phyloP scores from a whole-genome alignment of 257 asterid genomes.

The Nicotiana attenuata region DNA sequence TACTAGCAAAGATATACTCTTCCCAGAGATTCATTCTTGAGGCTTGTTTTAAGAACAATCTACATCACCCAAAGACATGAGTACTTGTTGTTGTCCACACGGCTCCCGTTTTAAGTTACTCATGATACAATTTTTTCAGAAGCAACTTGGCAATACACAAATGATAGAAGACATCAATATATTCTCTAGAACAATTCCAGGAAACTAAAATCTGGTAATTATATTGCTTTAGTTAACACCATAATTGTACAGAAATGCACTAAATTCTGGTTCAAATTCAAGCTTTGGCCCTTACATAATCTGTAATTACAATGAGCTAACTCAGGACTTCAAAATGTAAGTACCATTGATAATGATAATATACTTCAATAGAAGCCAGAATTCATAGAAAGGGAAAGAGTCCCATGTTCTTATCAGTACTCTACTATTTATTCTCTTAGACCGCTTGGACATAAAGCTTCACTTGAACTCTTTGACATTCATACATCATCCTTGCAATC shows the following conservation, averaged over 20 bases:
- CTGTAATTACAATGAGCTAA: neutral
- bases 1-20: no score
- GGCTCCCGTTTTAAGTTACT: neutral
- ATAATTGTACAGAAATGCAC: neutral
- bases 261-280: neutral
- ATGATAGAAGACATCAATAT: neutral
- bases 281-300: neutral
- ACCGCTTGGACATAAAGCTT: conserved; percentile 29
- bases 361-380: neutral
- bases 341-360: neutral
- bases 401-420: conserved; percentile 20
- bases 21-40: no score
- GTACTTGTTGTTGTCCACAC: neutral
- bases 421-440: conserved; percentile 33
- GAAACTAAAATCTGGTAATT: neutral
- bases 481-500: conserved; percentile 63
- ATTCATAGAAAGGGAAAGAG: neutral
- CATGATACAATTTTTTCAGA: neutral
- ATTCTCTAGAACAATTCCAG: neutral
- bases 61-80: no score
- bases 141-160: neutral
- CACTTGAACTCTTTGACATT: conserved; percentile 39
- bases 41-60: no score
- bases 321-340: neutral
- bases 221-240: neutral